These are phyloP conservation scores for Arthrobotrys entomopaga DNA, from an alignment of 2,329 filamentous ascomycete genomes.

Conservation along the genomic window DNA sequence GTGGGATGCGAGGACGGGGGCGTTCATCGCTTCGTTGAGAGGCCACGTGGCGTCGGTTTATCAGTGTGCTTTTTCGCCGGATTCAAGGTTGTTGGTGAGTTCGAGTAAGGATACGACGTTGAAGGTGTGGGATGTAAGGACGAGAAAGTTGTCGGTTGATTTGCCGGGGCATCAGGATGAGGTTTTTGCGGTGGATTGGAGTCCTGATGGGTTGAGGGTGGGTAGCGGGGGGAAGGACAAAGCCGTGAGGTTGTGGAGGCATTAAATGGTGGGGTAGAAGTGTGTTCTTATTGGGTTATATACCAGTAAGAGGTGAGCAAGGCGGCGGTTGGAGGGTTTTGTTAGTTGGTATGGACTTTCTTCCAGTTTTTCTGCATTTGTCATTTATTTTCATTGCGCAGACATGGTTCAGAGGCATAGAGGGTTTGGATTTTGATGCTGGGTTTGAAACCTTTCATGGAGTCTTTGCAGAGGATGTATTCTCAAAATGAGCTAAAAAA, in stretches of 20 bases:
- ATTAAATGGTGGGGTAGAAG: constrained; percentile 62
- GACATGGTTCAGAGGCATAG: too few species aligned
- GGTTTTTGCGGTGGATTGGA: constrained; percentile 64
- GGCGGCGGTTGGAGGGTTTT: constrained; percentile 1
- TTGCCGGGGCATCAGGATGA: constrained; percentile 48
- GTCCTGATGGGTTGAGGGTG: constrained; percentile 70
- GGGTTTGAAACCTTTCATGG: too few species aligned
- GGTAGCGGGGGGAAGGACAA: constrained; percentile 95
- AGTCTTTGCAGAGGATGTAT: too few species aligned
- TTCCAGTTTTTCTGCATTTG: not conserved
- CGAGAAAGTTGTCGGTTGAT: constrained; percentile 78
- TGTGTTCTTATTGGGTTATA: constrained; percentile 15
- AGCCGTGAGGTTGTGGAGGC: constrained; percentile 74
- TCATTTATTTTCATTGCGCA: not conserved
- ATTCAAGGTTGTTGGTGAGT: constrained; percentile 81
- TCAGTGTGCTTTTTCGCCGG: constrained; percentile 89
- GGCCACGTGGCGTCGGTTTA: constrained; percentile 94
- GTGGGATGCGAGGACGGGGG: constrained; percentile 70
- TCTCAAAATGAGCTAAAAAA: too few species aligned
- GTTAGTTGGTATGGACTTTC: not conserved
- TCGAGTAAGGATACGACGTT: constrained; percentile 77
- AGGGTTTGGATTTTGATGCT: too few species aligned
- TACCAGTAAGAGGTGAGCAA: not conserved
- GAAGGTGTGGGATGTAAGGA: constrained; percentile 88
- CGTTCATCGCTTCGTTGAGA: constrained; percentile 83